Evolutionary conservation across 805 yeast genomes (phyloP).

Genomic region (Yarrowia keelungensis): DNA sequence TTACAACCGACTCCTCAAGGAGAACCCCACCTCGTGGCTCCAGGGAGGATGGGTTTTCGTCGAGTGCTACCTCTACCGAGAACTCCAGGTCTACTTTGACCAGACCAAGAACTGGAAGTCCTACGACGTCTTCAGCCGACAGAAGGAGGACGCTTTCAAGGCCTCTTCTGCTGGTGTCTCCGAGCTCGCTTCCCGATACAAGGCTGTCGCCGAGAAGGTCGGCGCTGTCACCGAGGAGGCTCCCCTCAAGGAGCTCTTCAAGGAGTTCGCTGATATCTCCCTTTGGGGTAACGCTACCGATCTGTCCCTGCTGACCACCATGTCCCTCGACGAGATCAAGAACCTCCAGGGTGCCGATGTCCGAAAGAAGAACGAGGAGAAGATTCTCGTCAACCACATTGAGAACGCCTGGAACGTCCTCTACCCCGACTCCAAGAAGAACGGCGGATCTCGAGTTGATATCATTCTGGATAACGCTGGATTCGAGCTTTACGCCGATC

Average conservation of each 20-base stretch:
- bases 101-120: constrained; percentile 54
- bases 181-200: constrained; percentile 76
- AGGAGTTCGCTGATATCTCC: constrained; percentile 85
- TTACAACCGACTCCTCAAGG: constrained; percentile 64
- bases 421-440: constrained; percentile 37
- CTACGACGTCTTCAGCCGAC: constrained; percentile 75
- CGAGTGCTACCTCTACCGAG: constrained; percentile 85
- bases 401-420: constrained; percentile 63
- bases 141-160: constrained; percentile 76
- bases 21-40: constrained; percentile 64
- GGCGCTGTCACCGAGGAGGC: constrained; percentile 51
- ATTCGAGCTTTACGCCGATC: constrained; percentile 90
- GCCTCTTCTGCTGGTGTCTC: constrained; percentile 78
- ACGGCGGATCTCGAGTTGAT: constrained; percentile 64
- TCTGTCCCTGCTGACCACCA: constrained; percentile 81
- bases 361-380: constrained; percentile 78
- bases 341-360: constrained; percentile 90
- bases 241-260: constrained; percentile 64
- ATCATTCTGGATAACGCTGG: constrained; percentile 93
- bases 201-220: constrained; percentile 51
- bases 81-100: constrained; percentile 47
- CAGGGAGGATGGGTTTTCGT: constrained; percentile 89
- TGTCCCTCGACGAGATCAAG: constrained; percentile 78
- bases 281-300: constrained; percentile 99
- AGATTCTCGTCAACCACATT: constrained; percentile 80